Base-by-base conservation (phyloP, 2,329 filamentous ascomycete species). In the Claviceps pusilla region DNA sequence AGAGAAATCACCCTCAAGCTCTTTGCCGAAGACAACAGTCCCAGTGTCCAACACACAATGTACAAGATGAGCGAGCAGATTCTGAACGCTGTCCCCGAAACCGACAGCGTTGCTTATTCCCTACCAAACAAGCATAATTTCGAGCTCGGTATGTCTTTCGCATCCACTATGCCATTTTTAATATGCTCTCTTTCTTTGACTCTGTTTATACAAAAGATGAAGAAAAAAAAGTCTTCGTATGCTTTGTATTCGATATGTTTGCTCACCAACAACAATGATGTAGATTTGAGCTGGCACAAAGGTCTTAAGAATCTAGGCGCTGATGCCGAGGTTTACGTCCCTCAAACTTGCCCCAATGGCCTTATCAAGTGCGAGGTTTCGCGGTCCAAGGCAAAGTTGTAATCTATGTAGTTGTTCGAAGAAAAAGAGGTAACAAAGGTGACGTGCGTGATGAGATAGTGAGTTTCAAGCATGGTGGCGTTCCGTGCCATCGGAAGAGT, bases 111-210 rank as follows among this genome's bases (percentile, higher is more conserved):
- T 46, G 80, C 85, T 62, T 97, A 96, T 68, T 77, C 84, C 9
- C 76, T 98, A 64, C 93, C 93, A 11, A 98, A 98, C 76, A 97
- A 96, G 76, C 93, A 98, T 73, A 97, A 96, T 74, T 97, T 97
- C 66, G 91, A 97, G 71, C 84, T 97, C 69, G 86, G 83, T 89
- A 73, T 73, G 84, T 75, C 37, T 39, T 12, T 12, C 45, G 9
- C 39, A 12, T 11, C 10, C 16, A 29, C 3, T 48, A n/a, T 55
- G 31, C 46, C 5, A 35, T 49, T 29, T 42, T 19, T 12, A 10
- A 14, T 49, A 2, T 46, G 16, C 4, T 24, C 24, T 24, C 11
- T 49, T 24, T 39, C 7, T 11, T 16, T n/a, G 14, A 9, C 16
- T 3, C 9, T 19, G 7, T 31, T 29, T 16, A 3, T 24, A 24